These are phyloP conservation scores for Euphorbia celastroides DNA, from an alignment of 441 rosid species.

Conservation along the genomic window DNA sequence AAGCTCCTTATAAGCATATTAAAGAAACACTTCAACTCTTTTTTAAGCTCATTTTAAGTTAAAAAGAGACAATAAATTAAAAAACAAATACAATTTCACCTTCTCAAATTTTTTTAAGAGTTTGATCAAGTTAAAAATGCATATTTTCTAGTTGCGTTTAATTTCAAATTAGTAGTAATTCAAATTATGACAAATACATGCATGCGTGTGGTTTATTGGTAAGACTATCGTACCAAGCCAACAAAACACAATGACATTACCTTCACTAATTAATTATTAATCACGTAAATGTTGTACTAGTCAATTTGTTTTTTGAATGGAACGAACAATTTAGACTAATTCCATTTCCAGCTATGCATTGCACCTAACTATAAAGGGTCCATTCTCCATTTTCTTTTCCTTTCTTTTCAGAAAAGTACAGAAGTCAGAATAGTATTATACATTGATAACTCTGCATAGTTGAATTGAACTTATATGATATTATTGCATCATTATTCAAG, in stretches of 20 bases:
- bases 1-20: too few relatives aligned
- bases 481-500: background rate
- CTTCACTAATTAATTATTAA: background rate
- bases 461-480: background rate
- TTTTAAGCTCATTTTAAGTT: too few relatives aligned
- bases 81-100: too few relatives aligned
- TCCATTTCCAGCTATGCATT: too few relatives aligned
- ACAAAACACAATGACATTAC: background rate
- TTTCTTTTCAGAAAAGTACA: background rate
- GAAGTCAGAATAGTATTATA: background rate
- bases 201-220: background rate
- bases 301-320: background rate
- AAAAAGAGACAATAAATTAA: too few relatives aligned
- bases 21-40: too few relatives aligned
- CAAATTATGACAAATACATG: background rate
- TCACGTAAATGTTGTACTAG: background rate
- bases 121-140: too few relatives aligned
- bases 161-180: too few relatives aligned
- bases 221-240: background rate
- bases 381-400: background rate
- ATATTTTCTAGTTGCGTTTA: too few relatives aligned
- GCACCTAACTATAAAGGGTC: background rate
- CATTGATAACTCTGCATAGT: background rate
- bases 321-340: too few relatives aligned
- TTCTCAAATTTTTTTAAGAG: too few relatives aligned